Evolutionary conservation across 1,284 basidiomycete species (phyloP), one percentile per base, ranked within the genome.

Genomic region (Coniophora puteana): DNA sequence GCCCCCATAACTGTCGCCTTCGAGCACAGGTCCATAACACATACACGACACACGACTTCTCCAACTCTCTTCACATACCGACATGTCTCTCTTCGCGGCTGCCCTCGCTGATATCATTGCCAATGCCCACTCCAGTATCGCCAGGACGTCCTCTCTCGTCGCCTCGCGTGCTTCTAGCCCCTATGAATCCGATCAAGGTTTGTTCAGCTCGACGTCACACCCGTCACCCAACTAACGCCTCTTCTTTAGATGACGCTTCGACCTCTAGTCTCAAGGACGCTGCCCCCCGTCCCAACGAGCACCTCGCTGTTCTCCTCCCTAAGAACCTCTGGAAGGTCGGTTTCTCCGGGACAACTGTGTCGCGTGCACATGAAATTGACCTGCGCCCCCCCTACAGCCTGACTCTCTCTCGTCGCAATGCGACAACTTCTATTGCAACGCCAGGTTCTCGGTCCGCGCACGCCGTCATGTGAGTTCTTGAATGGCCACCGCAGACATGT

Each of bases 221-320:
- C 42, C 36, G 40, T 33, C 14, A 7, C 18, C 16, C 6, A 5
- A 13, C 3, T 1, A 24, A 39, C 22, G 58, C 20, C 32, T 53
- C 50, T 0, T 59, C 47, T 49, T 40, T 34, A 27, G 49, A 4
- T 49, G 49, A 25, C 46, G 41, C 38, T 43, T 40, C 44, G 48
- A 45, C 41, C 46, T 40, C 17, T 41, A 41, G n/a, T 51, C 45
- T 1, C 30, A 50, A n/a, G n/a, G n/a, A n/a, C 2, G 49, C 44
- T 36, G 20, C 21, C 41, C 46, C 46, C 6, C 68, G 69, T 18
- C 53, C 65, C 34, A 84, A 85, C 59, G 80, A 87, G 59, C 82
- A 89, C 51, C 72, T 89, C n/a, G 86, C 85, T 26, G 80, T 88
- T 21, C 67, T 86, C 13, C 72, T 89, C 37, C 74, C 76, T 23